Evolutionary conservation across 768 basidiomycete genomes (phyloP).

Genomic region (Kwoniella europaea): DNA sequence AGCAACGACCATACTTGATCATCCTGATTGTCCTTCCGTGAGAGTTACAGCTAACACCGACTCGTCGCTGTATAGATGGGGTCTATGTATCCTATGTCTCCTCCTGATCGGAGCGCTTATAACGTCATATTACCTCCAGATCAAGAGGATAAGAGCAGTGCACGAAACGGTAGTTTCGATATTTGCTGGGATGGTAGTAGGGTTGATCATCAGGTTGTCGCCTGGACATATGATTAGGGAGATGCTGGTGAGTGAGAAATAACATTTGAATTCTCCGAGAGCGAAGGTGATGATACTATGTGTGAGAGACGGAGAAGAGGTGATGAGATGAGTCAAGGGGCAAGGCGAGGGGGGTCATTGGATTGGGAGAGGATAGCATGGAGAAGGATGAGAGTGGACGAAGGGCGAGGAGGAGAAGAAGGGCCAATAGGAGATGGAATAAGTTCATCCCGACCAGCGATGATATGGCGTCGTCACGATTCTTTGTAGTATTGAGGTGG

Average conservation of each 20-base stretch:
- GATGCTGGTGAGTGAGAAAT: slow-evolving; percentile 79
- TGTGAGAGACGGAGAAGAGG: background rate
- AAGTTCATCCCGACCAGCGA: too few species aligned
- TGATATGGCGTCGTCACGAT: too few species aligned
- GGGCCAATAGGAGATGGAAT: too few species aligned
- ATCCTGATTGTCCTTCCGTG: background rate
- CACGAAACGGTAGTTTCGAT: slow-evolving; percentile 97
- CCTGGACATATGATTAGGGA: slow-evolving; percentile 94
- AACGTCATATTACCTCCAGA: slow-evolving; percentile 97
- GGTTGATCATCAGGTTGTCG: slow-evolving; percentile 82
- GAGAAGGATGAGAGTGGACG: too few species aligned
- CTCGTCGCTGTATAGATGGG: slow-evolving; percentile 45
- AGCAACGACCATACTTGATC: background rate
- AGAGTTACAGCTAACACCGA: background rate
- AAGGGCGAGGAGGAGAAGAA: too few species aligned
- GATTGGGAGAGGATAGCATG: too few species aligned
- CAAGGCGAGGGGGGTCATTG: background rate
- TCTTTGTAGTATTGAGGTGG: too few species aligned
- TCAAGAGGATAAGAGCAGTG: slow-evolving; percentile 90
- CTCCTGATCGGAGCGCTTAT: slow-evolving; percentile 91
- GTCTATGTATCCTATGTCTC: slow-evolving; percentile 62
- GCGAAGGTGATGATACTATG: background rate
- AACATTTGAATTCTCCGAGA: too few species aligned
- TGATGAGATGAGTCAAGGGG: background rate
- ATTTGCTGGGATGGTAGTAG: slow-evolving; percentile 92